Evolutionary conservation across 768 basidiomycete genomes (phyloP).

Genomic region (Leccinum truebloodii): DNA sequence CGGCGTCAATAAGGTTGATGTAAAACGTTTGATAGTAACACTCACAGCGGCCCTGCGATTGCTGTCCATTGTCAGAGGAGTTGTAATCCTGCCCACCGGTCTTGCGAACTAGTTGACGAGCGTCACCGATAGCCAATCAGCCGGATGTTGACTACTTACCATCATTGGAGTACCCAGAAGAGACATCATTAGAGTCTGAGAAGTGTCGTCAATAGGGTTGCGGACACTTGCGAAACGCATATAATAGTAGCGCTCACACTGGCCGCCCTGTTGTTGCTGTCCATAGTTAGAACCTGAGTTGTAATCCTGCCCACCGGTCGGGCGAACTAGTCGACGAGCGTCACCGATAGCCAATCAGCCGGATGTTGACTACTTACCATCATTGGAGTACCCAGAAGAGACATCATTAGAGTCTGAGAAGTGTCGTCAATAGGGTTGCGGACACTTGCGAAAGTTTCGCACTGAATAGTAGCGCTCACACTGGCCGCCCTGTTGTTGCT

Average conservation of each 20-base stretch:
- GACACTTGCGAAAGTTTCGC: not conserved
- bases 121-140: conserved; percentile 14
- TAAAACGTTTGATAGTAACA: not conserved
- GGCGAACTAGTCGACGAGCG: conserved; percentile 37
- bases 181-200: too few species aligned
- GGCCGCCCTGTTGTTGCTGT: conserved; percentile 4
- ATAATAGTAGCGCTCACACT: conserved; percentile 19
- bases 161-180: not conserved
- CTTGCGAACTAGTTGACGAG: conserved; percentile 41
- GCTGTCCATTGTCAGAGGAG: conserved; percentile 46
- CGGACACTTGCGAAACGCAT: conserved; percentile 3
- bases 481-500: conserved; percentile 21
- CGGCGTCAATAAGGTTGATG: conserved; percentile 5
- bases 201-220: conserved; percentile 2
- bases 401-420: not conserved
- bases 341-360: conserved; percentile 13
- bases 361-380: not conserved
- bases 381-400: not conserved
- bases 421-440: not conserved
- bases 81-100: conserved; percentile 71
- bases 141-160: not conserved
- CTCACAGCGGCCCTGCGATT: conserved; percentile 27
- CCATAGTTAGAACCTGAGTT: too few species aligned
- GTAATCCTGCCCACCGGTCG: conserved; percentile 55
- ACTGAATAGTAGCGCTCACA: not conserved